phyloP scores from a whole-genome alignment of 2,329 filamentous ascomycete species.

The Fusarium pseudocircinatum region DNA sequence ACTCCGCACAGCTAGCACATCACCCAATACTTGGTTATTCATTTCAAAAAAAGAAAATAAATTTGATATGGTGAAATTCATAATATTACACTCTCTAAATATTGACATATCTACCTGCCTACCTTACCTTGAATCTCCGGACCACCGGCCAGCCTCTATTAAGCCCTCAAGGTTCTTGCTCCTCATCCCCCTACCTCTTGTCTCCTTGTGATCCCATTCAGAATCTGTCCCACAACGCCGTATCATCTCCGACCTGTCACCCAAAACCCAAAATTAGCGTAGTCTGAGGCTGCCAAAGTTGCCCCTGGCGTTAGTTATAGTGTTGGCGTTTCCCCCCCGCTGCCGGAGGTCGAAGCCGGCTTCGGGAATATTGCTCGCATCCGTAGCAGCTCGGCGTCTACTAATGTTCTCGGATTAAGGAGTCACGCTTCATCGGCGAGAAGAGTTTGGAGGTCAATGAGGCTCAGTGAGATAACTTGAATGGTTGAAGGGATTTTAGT shows the following conservation, averaged over 20 bases:
- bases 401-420: neutral
- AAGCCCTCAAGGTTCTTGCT: constrained; percentile 28
- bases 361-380: constrained; percentile 4
- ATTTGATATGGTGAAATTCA: neutral
- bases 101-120: neutral
- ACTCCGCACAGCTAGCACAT: neutral
- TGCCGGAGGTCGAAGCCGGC: constrained; percentile 18
- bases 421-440: neutral
- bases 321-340: neutral
- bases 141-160: neutral
- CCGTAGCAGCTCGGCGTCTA: neutral
- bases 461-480: neutral
- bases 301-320: constrained; percentile 23
- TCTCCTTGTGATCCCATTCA: neutral
- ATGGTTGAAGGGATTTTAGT: neutral
- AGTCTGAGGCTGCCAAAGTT: neutral
- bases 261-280: neutral
- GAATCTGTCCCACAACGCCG: constrained; percentile 22
- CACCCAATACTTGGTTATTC: neutral
- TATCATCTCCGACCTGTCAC: constrained; percentile 27
- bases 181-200: neutral
- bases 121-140: constrained; percentile 6
- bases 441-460: neutral
- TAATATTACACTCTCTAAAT: too few species aligned
- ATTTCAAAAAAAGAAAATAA: neutral